A percentile compares a stretch with the other conserved stretches of the same genome.
These are phyloP conservation scores for Fusarium dimerum DNA, from an alignment of 2,329 filamentous ascomycete genomes.

Conservation along the genomic window DNA sequence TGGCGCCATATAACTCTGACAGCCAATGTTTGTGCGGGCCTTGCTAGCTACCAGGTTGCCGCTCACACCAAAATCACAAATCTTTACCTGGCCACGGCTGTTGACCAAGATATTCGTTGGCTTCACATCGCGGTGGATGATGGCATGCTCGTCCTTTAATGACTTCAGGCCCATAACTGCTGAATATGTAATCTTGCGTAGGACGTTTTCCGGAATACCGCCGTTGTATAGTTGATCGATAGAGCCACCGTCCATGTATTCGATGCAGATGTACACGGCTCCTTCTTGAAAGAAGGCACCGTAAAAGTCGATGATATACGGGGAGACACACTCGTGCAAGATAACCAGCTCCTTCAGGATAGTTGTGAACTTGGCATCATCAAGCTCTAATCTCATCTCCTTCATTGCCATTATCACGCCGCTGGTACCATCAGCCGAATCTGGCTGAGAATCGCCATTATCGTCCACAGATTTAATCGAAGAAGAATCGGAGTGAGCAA, in stretches of 20 bases:
- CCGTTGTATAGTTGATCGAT: constrained; percentile 94
- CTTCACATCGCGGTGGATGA: constrained; percentile 98
- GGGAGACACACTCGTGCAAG: constrained; percentile 89
- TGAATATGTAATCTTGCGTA: constrained; percentile 86
- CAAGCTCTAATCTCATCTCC: constrained; percentile 91
- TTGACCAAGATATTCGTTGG: constrained; percentile 98
- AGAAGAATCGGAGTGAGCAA: constrained; percentile 38
- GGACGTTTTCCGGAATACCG: constrained; percentile 83
- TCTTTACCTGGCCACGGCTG: constrained; percentile 87
- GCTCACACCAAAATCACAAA: constrained; percentile 97
- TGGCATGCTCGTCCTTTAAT: constrained; percentile 97
- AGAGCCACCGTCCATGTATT: constrained; percentile 98
- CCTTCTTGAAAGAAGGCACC: constrained; percentile 99
- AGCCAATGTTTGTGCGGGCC: constrained; percentile 97
- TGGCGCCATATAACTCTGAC: constrained; percentile 98
- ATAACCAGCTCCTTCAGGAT: constrained; percentile 98
- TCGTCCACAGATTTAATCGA: constrained; percentile 32
- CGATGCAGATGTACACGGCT: constrained; percentile 98
- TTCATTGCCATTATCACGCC: constrained; percentile 99
- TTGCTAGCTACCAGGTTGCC: constrained; percentile 97
- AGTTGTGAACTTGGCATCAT: constrained; percentile 94
- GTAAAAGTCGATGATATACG: constrained; percentile 98
- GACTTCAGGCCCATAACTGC: constrained; percentile 91
- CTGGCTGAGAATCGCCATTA: constrained; percentile 30
- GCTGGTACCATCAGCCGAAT: constrained; percentile 48